Percentiles rank a stretch among this genome's conserved stretches.
phyloP scores from a whole-genome alignment of 805 yeast genomes.

The Hemisphaericaspora nanyangensis region DNA sequence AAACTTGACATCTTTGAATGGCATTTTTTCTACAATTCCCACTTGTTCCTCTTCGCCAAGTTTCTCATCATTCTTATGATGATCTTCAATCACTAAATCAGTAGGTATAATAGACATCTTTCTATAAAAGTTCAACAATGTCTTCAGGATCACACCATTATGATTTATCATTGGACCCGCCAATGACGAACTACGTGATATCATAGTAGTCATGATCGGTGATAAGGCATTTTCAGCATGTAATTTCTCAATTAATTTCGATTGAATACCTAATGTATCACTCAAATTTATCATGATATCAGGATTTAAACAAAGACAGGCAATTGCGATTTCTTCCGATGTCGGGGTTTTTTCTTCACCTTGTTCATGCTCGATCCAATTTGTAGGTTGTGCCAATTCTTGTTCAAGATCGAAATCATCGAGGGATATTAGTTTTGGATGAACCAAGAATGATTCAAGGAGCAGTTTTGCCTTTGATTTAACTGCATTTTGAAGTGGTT shows the following conservation, averaged over 20 bases:
- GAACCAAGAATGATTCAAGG: slow-evolving; percentile 37
- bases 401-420: slow-evolving; percentile 19
- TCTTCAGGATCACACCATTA: too few relatives aligned
- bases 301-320: slow-evolving; percentile 22
- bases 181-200: not conserved
- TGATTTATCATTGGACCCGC: not conserved
- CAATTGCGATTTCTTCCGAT: slow-evolving; percentile 20
- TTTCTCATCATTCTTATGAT: not conserved
- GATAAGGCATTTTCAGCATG: too few relatives aligned
- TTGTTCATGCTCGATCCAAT: slow-evolving; percentile 17
- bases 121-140: slow-evolving; percentile 15
- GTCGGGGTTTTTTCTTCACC: slow-evolving; percentile 12
- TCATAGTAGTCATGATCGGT: too few relatives aligned
- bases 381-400: slow-evolving; percentile 17
- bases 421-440: slow-evolving; percentile 42
- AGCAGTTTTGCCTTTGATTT: slow-evolving; percentile 18
- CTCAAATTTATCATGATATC: slow-evolving; percentile 3
- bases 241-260: too few relatives aligned
- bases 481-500: too few relatives aligned
- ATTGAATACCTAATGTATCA: slow-evolving; percentile 1
- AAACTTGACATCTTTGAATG: slow-evolving; percentile 25
- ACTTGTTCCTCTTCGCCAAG: slow-evolving; percentile 1
- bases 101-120: slow-evolving; percentile 29
- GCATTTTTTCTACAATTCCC: slow-evolving; percentile 3
- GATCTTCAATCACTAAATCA: slow-evolving; percentile 17